A percentile compares a stretch with the other conserved stretches of the same genome.
Conservation (phyloP, 2,329 filamentous ascomycete genomes). For the Coleophoma cylindrospora region DNA sequence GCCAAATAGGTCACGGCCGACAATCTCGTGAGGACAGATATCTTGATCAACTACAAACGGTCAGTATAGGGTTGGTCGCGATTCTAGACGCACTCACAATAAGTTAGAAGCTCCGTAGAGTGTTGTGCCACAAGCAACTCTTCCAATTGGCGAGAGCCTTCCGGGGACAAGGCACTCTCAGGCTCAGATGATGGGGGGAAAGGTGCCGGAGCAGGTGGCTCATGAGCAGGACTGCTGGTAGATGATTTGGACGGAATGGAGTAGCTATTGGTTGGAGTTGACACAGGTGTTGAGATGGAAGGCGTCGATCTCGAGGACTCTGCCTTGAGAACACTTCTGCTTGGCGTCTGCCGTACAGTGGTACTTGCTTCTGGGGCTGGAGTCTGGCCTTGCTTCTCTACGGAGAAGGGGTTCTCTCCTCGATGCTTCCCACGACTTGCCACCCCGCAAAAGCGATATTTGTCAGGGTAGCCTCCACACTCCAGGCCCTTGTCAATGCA, state of each 20-base stretch:
- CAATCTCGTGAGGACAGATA: slow-evolving; percentile 1
- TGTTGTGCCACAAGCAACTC: background rate
- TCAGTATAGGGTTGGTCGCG: background rate
- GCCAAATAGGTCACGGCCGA: slow-evolving; percentile 1
- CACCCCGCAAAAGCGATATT: background rate
- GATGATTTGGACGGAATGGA: background rate
- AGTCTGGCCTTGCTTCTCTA: no score
- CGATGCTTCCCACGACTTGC: background rate
- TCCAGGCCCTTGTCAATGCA: background rate
- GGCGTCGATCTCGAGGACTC: no score
- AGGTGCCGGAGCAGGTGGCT: no score
- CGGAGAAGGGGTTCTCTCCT: background rate
- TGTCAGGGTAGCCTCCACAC: background rate
- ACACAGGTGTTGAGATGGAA: no score
- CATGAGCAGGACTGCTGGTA: background rate
- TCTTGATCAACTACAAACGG: background rate
- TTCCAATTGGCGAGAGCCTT: background rate
- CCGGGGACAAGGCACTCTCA: background rate
- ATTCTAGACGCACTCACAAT: background rate
- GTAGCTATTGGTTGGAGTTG: no score
- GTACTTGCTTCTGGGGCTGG: no score
- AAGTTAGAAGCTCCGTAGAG: background rate
- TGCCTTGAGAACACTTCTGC: no score
- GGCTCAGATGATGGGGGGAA: background rate
- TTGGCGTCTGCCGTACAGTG: no score